Evolutionary conservation across 1,284 basidiomycete species (phyloP).

Genomic region (Rhodotorula sp.): DNA sequence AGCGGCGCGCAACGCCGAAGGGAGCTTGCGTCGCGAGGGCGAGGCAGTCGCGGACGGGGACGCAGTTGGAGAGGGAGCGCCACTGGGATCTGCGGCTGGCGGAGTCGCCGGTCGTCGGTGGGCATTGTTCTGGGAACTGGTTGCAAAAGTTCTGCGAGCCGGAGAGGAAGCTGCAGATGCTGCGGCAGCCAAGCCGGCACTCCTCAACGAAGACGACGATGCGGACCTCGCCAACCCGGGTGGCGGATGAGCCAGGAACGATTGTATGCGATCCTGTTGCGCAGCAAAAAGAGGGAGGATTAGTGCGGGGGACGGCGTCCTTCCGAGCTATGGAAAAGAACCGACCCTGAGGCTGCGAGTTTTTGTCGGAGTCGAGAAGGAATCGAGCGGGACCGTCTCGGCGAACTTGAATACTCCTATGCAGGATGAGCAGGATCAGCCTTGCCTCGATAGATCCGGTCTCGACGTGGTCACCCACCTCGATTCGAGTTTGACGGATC

Average conservation of each 20-base stretch:
- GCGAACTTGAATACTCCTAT: conserved; percentile 40
- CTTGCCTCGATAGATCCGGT: no score
- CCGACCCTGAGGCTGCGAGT: conserved; percentile 26
- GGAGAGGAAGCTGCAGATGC: neutral
- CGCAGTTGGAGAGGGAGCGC: neutral
- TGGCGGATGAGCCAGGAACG: conserved; percentile 15
- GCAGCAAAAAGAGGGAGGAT: no score
- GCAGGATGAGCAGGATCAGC: neutral
- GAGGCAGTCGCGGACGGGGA: neutral
- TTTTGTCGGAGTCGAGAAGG: conserved; percentile 28
- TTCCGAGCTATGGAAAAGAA: no score
- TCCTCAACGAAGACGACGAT: neutral
- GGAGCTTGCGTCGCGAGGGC: conserved; percentile 15
- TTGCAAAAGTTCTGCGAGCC: neutral
- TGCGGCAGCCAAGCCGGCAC: neutral
- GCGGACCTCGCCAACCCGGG: conserved; percentile 5
- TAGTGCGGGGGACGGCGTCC: neutral
- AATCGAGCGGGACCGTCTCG: conserved; percentile 35
- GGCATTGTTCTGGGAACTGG: no score
- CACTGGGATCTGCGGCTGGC: neutral
- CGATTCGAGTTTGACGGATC: neutral
- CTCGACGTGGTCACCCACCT: neutral
- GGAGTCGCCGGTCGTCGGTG: neutral
- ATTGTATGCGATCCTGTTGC: conserved; percentile 29
- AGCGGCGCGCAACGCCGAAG: conserved; percentile 11